Percentiles rank a stretch among this genome's conserved stretches.
These are phyloP conservation scores for Hypocrella siamensis DNA, from an alignment of 2,329 filamentous ascomycete species.

Conservation along the genomic window DNA sequence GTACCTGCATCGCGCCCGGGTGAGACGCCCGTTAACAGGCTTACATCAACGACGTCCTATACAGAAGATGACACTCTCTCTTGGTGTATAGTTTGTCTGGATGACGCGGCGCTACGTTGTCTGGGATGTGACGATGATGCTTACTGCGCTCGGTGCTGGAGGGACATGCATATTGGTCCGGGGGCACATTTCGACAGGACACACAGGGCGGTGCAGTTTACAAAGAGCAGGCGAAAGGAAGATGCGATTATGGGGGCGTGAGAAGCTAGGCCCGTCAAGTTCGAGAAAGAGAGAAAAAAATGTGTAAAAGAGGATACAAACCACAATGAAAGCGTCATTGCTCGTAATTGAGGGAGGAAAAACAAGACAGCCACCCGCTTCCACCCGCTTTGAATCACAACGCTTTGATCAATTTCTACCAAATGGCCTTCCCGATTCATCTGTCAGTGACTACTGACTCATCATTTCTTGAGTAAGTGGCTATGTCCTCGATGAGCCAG, in stretches of 20 bases:
- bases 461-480: background rate
- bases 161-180: conserved; percentile 60
- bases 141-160: conserved; percentile 69
- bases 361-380: no score
- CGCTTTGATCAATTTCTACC: no score
- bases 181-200: conserved; percentile 50
- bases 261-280: background rate
- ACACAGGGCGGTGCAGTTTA: conserved; percentile 51
- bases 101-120: conserved; percentile 60
- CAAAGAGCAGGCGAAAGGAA: conserved; percentile 17
- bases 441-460: no score
- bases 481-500: conserved; percentile 2
- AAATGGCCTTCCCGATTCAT: no score
- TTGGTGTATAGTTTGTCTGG: conserved; percentile 74
- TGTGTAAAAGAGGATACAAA: no score
- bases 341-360: no score
- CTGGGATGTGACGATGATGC: conserved; percentile 55
- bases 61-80: conserved; percentile 57
- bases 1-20: conserved; percentile 32
- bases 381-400: no score
- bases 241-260: conserved; percentile 19
- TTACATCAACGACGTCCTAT: conserved; percentile 26
- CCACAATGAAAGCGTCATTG: no score
- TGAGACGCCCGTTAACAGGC: conserved; percentile 19
- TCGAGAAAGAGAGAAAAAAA: background rate